A percentile compares a stretch with the other conserved stretches of the same genome.
Evolutionary conservation across 495 filamentous ascomycete species (phyloP).

Genomic region (Ascobolus immersus): DNA sequence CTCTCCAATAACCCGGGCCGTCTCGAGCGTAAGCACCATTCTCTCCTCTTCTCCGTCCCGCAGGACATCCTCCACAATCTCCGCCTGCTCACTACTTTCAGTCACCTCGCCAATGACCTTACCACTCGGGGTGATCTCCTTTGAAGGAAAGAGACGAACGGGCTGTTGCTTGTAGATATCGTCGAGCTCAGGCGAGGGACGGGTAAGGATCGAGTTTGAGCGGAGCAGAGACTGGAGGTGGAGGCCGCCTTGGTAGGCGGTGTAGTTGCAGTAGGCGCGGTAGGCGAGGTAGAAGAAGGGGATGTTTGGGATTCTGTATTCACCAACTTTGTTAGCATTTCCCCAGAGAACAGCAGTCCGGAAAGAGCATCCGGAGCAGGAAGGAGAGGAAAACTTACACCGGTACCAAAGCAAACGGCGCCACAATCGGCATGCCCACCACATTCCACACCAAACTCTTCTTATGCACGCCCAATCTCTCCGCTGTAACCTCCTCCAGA

Average conservation of each 20-base stretch:
- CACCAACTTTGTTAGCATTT: slow-evolving; percentile 1
- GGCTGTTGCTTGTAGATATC: slow-evolving; percentile 31
- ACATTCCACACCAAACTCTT: slow-evolving; percentile 56
- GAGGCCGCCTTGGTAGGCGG: slow-evolving; percentile 53
- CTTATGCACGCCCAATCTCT: slow-evolving; percentile 52
- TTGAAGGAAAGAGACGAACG: no score
- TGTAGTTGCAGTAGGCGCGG: slow-evolving; percentile 37
- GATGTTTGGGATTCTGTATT: slow-evolving; percentile 17
- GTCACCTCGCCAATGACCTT: no score
- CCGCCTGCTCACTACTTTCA: no score
- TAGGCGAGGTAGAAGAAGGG: slow-evolving; percentile 92
- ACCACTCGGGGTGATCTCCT: no score
- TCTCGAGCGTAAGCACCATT: no score
- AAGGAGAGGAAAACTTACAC: slow-evolving; percentile 31
- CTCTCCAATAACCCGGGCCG: background rate
- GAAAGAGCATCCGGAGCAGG: slow-evolving; percentile 3
- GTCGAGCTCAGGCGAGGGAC: slow-evolving; percentile 41
- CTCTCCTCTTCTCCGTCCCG: slow-evolving; percentile 25
- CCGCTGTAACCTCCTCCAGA: slow-evolving; percentile 48
- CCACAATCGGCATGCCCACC: slow-evolving; percentile 56
- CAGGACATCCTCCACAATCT: slow-evolving; percentile 44
- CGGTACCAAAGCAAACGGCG: slow-evolving; percentile 57
- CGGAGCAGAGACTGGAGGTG: slow-evolving; percentile 60
- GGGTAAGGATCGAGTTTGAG: slow-evolving; percentile 36
- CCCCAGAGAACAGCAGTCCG: background rate